Base-by-base conservation (phyloP, 2,329 filamentous ascomycete species). In the Calycina herbarum region DNA sequence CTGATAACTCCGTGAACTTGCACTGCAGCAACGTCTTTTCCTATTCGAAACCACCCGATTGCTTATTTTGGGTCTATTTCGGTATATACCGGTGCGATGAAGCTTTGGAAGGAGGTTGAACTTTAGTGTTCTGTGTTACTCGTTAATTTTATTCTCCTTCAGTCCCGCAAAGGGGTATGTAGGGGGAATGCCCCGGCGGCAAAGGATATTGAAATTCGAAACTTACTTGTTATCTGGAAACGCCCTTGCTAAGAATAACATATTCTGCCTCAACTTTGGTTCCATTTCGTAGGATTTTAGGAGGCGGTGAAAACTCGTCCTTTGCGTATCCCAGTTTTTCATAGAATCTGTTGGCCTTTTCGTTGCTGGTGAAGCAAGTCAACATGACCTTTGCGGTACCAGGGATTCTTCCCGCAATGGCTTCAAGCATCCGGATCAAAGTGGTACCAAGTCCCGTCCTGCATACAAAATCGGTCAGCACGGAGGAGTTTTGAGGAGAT, bases 371-470 rank as follows among this genome's bases (percentile, higher is more conserved):
- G 73, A 92, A 93, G 73, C 89, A 90, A 1, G 89, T 92, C 72
- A 93, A 79, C 90, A 93, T 93, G 57, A 87, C 81, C 77, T 92
- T 92, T 27, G 80, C 76, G 57, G 90, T 80, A 0, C 80, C 79
- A 1, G 82, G 79, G 27, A 89, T 82, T 63, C 82, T 82, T 27
- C 76, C 68, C 7, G 85, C 89, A 4, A 88, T 79, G 4, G 74
- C 74, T 58, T 84, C 82, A 7, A 86, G 82, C 66, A 86, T 78
- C 1, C 76, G 73, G 79, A 94, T 86, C 48, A 94, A 79, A 13
- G 82, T 77, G 13, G 74, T 79, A 1, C 87, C 89, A 2, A 94
- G 78, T 0, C 90, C 89, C 15, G 84, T 83, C n/a, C 86, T 88
- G 64, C 48, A 48, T 17, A 54, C 29, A 59, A 59, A 38, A 13